A percentile compares a stretch with the other conserved stretches of the same genome.
Conservation (phyloP, 192 early-diverging fungal genomes). For the Dissophora globulifera region DNA sequence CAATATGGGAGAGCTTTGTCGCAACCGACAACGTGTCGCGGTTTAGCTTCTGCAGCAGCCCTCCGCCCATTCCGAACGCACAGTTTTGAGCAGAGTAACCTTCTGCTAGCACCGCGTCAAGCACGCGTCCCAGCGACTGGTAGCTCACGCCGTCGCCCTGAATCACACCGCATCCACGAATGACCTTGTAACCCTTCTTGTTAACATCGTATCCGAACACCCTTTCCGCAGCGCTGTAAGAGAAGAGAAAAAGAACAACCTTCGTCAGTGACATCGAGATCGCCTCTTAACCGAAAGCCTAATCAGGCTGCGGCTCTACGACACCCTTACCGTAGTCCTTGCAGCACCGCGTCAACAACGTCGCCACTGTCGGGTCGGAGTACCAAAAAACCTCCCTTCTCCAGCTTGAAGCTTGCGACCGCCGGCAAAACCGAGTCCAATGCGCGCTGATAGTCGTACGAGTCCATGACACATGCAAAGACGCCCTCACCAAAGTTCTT, state of each 20-base stretch:
- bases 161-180: slow-evolving; percentile 79
- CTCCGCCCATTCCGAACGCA: slow-evolving; percentile 90
- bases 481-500: slow-evolving; percentile 74
- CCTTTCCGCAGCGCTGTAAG: slow-evolving; percentile 69
- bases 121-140: slow-evolving; percentile 62
- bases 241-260: background rate
- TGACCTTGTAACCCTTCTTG: slow-evolving; percentile 80
- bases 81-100: slow-evolving; percentile 80
- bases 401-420: slow-evolving; percentile 72
- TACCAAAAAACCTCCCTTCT: slow-evolving; percentile 82
- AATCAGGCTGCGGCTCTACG: no score
- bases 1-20: slow-evolving; percentile 80
- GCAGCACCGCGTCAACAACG: slow-evolving; percentile 77
- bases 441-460: slow-evolving; percentile 85
- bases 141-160: slow-evolving; percentile 87
- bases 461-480: slow-evolving; percentile 92
- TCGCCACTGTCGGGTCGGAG: slow-evolving; percentile 90
- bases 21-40: slow-evolving; percentile 89
- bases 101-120: slow-evolving; percentile 63
- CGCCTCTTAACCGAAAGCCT: no score
- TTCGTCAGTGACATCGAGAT: no score
- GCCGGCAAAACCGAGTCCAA: slow-evolving; percentile 78
- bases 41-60: slow-evolving; percentile 86
- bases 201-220: slow-evolving; percentile 79
- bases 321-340: slow-evolving; percentile 66